These are phyloP conservation scores for Aspergillus sp. DNA, from an alignment of 2,329 filamentous ascomycete genomes.

Conservation along the genomic window DNA sequence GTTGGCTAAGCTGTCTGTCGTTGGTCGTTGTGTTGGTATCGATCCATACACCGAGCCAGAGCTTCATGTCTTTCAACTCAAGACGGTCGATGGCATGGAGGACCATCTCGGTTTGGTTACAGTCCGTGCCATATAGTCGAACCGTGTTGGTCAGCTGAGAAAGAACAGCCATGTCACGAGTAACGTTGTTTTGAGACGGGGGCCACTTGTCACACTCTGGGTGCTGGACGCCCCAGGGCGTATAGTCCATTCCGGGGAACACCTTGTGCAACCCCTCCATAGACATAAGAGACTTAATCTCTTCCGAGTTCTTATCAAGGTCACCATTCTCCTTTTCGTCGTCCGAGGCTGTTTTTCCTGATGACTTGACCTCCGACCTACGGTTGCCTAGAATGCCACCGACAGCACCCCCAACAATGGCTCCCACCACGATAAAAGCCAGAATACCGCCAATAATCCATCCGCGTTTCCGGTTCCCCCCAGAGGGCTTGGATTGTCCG, in stretches of 20 bases:
- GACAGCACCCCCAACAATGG: conserved; percentile 70
- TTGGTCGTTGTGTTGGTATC: conserved; percentile 83
- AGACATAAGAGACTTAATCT: conserved; percentile 79
- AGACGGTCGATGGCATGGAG: conserved; percentile 77
- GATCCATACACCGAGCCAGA: conserved; percentile 95
- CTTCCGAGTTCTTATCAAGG: conserved; percentile 68
- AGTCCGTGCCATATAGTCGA: conserved; percentile 91
- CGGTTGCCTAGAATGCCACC: conserved; percentile 67
- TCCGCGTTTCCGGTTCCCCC: conserved; percentile 65
- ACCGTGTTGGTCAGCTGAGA: conserved; percentile 86
- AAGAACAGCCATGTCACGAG: conserved; percentile 83
- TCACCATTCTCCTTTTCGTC: conserved; percentile 64
- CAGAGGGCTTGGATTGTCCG: conserved; percentile 54
- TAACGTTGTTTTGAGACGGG: conserved; percentile 91
- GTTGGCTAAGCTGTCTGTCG: conserved; percentile 73
- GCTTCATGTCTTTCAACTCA: conserved; percentile 71
- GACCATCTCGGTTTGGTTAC: conserved; percentile 95
- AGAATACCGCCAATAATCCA: conserved; percentile 69
- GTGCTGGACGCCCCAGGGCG: conserved; percentile 85
- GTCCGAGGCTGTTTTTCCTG: conserved; percentile 36
- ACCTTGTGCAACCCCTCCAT: conserved; percentile 85
- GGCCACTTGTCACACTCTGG: conserved; percentile 75
- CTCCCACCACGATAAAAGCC: conserved; percentile 65
- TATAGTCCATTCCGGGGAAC: conserved; percentile 95
- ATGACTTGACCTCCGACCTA: conserved; percentile 37